phyloP scores from a whole-genome alignment of 345 rosid genomes.

The Sapria himalayana region DNA sequence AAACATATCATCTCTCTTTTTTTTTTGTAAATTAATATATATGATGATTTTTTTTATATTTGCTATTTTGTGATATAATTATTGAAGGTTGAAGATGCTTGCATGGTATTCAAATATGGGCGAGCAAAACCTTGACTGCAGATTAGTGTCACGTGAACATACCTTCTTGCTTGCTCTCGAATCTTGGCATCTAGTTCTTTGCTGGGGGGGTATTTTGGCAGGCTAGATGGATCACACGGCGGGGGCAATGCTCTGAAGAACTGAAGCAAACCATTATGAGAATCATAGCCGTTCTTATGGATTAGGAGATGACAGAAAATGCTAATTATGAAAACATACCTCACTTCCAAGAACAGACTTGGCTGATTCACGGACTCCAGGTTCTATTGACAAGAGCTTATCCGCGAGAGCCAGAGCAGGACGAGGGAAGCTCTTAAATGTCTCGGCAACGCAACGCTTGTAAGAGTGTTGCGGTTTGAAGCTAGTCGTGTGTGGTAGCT shows the following conservation, averaged over 20 bases:
- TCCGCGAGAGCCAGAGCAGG: conserved; percentile 40
- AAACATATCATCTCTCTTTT: no score
- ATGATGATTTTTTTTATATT: no score
- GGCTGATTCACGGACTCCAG: conserved; percentile 43
- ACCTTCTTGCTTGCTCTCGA: conserved; percentile 51
- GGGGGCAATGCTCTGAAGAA: conserved; percentile 43
- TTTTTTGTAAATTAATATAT: no score
- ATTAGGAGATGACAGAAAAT: no score
- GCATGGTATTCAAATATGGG: no score
- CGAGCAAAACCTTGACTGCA: no score
- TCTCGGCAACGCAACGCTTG: conserved; percentile 31
- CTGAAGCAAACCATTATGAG: no score
- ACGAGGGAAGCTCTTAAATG: conserved; percentile 31
- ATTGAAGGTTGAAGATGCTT: no score
- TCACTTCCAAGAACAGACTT: conserved; percentile 36
- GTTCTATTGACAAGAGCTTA: conserved; percentile 48
- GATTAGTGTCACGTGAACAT: no score
- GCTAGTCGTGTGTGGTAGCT: conserved; percentile 48
- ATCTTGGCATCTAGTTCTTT: conserved; percentile 57
- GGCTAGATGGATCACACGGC: conserved; percentile 39
- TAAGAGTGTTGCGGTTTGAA: conserved; percentile 58
- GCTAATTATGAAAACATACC: no score
- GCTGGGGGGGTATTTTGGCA: conserved; percentile 68
- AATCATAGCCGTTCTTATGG: no score
- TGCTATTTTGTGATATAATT: no score